Evolutionary conservation across 2,329 filamentous ascomycete species (phyloP).

Genomic region (Diaporthe sp.): DNA sequence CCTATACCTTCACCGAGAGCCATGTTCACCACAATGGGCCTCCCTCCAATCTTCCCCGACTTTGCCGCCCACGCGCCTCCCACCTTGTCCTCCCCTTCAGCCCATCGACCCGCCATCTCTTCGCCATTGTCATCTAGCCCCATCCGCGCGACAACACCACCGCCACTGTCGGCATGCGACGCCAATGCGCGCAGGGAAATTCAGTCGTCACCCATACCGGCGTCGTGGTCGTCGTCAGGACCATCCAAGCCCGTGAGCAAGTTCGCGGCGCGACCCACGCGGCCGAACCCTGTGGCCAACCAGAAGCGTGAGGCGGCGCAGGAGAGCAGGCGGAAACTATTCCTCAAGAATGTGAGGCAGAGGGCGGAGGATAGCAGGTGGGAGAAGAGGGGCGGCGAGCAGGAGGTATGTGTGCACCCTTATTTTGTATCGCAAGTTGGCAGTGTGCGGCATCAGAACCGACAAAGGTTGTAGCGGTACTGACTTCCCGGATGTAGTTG

Average conservation of each 20-base stretch:
- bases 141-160: constrained; percentile 63
- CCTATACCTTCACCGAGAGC: background rate
- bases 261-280: constrained; percentile 67
- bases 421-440: background rate
- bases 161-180: constrained; percentile 58
- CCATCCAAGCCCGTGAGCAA: constrained; percentile 46
- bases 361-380: constrained; percentile 71
- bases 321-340: constrained; percentile 75
- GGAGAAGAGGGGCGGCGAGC: constrained; percentile 72
- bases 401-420: constrained; percentile 57
- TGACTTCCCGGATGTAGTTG: constrained; percentile 45
- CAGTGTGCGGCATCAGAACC: constrained; percentile 48
- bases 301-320: constrained; percentile 72
- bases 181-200: constrained; percentile 57
- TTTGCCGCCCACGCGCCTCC: constrained; percentile 39
- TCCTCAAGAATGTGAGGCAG: constrained; percentile 75
- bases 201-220: constrained; percentile 60
- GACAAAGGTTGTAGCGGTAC: constrained; percentile 43
- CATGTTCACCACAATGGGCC: constrained; percentile 52
- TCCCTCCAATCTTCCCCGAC: constrained; percentile 58
- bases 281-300: constrained; percentile 71
- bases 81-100: constrained; percentile 46
- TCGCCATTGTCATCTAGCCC: constrained; percentile 70
- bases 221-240: constrained; percentile 33
- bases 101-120: constrained; percentile 60